Conservation (phyloP, 2,329 filamentous ascomycete genomes). For the Neofusicoccum cordaticola region DNA sequence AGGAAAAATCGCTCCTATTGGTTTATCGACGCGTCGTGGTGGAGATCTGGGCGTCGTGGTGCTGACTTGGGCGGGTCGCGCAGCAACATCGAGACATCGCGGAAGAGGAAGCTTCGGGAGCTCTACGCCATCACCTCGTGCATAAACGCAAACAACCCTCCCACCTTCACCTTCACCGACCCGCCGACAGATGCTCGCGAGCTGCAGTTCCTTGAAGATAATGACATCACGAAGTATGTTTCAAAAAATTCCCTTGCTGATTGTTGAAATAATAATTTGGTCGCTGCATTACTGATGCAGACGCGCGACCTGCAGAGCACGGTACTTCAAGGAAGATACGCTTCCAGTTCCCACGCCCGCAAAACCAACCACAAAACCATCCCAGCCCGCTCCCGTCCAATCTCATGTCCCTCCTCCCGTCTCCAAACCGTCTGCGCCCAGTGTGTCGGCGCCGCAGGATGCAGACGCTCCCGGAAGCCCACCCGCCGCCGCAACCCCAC, state of each 20-base stretch:
- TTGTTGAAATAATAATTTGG: constrained; percentile 1
- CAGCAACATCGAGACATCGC: constrained; percentile 64
- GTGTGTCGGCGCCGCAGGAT: constrained; percentile 18
- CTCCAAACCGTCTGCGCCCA: constrained; percentile 25
- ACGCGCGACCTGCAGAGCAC: constrained; percentile 44
- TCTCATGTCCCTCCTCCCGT: constrained; percentile 34
- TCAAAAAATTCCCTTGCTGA: constrained; percentile 29
- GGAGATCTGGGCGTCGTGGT: constrained; percentile 30
- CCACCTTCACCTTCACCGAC: constrained; percentile 52
- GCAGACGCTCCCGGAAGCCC: background rate
- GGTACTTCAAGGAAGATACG: constrained; percentile 51
- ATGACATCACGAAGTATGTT: constrained; percentile 57
- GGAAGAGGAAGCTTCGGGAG: constrained; percentile 87
- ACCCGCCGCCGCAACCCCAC: background rate
- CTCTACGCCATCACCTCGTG: constrained; percentile 78
- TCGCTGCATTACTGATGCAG: constrained; percentile 25
- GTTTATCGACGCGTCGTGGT: constrained; percentile 37
- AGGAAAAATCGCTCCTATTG: constrained; percentile 39
- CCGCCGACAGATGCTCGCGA: constrained; percentile 50
- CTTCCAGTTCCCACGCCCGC: constrained; percentile 21
- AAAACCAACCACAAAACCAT: constrained; percentile 27
- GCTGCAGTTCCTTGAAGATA: constrained; percentile 55
- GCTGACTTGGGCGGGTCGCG: constrained; percentile 18
- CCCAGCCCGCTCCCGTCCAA: constrained; percentile 19
- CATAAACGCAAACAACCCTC: constrained; percentile 54